Conservation (phyloP, 257 asterid species). For the Vinca minor region DNA sequence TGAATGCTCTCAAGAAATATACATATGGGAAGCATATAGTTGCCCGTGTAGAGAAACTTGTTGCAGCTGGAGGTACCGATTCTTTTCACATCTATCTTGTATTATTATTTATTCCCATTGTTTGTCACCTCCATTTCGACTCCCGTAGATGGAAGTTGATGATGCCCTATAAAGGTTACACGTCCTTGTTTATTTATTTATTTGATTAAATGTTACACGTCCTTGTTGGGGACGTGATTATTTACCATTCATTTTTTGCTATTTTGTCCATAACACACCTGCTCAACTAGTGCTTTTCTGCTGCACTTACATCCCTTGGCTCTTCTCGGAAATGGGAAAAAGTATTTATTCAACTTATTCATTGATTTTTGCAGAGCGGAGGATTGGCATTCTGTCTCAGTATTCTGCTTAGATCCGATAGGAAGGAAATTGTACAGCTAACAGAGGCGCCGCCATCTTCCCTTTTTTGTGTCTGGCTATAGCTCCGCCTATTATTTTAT, state of each 20-base stretch:
- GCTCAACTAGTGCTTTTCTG: too few relatives aligned
- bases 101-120: neutral
- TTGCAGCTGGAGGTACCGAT: conserved; percentile 71
- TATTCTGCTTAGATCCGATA: conserved; percentile 27
- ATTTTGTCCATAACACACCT: neutral
- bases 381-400: conserved; percentile 50
- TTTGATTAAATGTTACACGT: too few relatives aligned
- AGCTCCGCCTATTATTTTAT: conserved; percentile 22
- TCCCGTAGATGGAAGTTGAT: neutral
- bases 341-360: neutral
- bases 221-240: neutral
- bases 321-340: neutral
- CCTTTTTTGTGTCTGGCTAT: conserved; percentile 19
- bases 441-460: conserved; percentile 29
- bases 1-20: conserved; percentile 66
- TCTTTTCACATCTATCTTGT: neutral
- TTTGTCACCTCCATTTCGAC: neutral
- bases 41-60: conserved; percentile 88
- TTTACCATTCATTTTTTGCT: neutral
- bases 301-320: too few relatives aligned
- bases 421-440: conserved; percentile 57
- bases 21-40: conserved; percentile 85
- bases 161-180: neutral
- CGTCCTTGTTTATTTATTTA: neutral
- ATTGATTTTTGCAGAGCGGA: conserved; percentile 49